Evolutionary conservation across 2,329 filamentous ascomycete species (phyloP).

Genomic region (Pseudogymnoascus sp.): DNA sequence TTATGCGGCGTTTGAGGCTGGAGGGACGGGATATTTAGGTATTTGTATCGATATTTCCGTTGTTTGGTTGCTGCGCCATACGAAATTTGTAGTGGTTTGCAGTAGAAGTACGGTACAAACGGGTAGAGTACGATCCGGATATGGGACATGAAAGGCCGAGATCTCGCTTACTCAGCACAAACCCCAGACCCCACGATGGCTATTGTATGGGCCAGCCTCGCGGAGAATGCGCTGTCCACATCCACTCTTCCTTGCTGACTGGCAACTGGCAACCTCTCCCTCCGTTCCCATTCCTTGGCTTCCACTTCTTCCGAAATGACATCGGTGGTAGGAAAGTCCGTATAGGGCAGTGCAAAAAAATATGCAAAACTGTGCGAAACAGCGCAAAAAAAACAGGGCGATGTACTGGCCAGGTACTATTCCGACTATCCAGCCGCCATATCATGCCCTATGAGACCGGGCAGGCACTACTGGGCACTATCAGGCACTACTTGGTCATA

Average conservation of each 20-base stretch:
- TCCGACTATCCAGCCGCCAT: background rate
- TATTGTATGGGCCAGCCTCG: background rate
- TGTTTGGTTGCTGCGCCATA: background rate
- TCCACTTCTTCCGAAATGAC: background rate
- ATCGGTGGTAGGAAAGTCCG: background rate
- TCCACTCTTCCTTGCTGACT: background rate
- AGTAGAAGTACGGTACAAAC: background rate
- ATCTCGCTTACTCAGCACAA: background rate
- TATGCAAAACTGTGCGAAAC: background rate
- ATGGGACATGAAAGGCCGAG: background rate
- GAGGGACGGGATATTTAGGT: background rate
- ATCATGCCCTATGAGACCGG: background rate
- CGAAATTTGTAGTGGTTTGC: background rate
- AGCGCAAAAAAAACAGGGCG: background rate
- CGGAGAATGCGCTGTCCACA: background rate
- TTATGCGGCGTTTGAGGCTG: background rate
- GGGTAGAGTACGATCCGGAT: background rate
- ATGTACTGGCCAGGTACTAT: background rate
- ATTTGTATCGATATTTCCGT: background rate
- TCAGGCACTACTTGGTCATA: background rate
- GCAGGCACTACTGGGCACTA: background rate
- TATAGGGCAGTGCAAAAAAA: background rate
- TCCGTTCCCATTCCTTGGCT: background rate
- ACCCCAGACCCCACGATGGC: background rate
- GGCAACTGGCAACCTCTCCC: background rate